Evolutionary conservation across 257 asterid species (phyloP), one percentile per base, ranked within the genome.

Genomic region (Gentiana dahurica): DNA sequence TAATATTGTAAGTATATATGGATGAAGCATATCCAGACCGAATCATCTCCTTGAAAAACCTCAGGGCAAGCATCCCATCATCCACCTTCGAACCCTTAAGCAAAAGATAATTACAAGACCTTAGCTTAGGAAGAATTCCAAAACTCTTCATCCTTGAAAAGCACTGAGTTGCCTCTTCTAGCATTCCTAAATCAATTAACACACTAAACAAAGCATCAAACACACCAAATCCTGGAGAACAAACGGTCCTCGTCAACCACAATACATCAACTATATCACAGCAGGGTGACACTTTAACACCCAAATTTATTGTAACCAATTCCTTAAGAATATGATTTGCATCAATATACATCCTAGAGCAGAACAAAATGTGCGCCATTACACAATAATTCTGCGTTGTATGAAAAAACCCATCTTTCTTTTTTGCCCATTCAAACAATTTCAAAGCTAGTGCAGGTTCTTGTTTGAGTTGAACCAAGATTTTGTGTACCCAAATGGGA

Each of bases 21-120:
- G 91, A 79, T 3, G 81, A 82, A 55, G 52, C 46, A 54, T 85
- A 69, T 73, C 96, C 92, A 33, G 92, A 77, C 55, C 73, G 79
- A 77, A 76, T 55, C 79, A 87, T 80, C 65, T 87, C 89, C 57
- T 47, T 51, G 56, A 82, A 82, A 68, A 85, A 82, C 67, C 68
- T 72, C 65, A 61, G 77, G 77, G 75, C 87, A 61, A 69, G 71
- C 13, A 34, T 71, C 24, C 81, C 78, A 51, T 70, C 70, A 13
- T 65, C 85, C 5, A 47, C 65, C 71, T 74, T 81, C 0, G 85
- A 65, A 34, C 81, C 75, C 71, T 71, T 83, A 33, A 74, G 84
- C 77, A 90, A 70, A 44, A 90, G 95, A 68, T 67, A 66, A 79
- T 84, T 88, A 67, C 98, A 90, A 13, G 96, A 90, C 54, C 94